Conservation (phyloP, 371 early-diverging fungal genomes). For the Haplosporangium sp. region DNA sequence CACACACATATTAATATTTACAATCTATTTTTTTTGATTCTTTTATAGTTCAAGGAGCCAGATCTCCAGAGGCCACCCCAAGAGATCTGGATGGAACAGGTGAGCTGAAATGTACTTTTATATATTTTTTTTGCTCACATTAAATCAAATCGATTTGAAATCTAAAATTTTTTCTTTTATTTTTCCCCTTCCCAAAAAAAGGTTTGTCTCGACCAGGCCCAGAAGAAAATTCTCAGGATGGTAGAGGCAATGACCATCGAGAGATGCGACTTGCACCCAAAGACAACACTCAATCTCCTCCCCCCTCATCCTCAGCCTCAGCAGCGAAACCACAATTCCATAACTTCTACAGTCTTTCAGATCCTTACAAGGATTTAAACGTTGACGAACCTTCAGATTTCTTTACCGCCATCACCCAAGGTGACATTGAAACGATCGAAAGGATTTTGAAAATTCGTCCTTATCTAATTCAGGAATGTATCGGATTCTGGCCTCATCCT, state of each 20-base stretch:
- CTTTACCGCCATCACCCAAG: conserved; percentile 45
- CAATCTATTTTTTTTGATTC: no score
- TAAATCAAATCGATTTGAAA: background rate
- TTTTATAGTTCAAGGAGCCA: background rate
- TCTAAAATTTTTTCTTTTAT: no score
- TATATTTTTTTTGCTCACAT: background rate
- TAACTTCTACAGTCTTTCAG: conserved; percentile 54
- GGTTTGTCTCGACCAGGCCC: conserved; percentile 15
- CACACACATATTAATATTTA: no score
- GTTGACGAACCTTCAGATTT: conserved; percentile 42
- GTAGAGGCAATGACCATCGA: conserved; percentile 5
- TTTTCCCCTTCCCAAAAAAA: no score
- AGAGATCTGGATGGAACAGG: conserved; percentile 8
- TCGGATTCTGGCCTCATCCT: conserved; percentile 48
- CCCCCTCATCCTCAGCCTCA: conserved; percentile 9
- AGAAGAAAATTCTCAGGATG: conserved; percentile 10
- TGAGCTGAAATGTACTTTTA: background rate
- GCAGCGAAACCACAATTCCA: conserved; percentile 31
- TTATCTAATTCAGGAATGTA: conserved; percentile 32
- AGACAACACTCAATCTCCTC: conserved; percentile 1
- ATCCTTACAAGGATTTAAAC: conserved; percentile 51
- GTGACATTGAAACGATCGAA: conserved; percentile 32
- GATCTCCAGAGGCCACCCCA: conserved; percentile 12
- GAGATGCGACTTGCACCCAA: conserved; percentile 12
- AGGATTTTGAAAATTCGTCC: conserved; percentile 30